These are phyloP conservation scores for Exobasidium rhododendri DNA, from an alignment of 1,284 basidiomycete species.

Conservation along the genomic window DNA sequence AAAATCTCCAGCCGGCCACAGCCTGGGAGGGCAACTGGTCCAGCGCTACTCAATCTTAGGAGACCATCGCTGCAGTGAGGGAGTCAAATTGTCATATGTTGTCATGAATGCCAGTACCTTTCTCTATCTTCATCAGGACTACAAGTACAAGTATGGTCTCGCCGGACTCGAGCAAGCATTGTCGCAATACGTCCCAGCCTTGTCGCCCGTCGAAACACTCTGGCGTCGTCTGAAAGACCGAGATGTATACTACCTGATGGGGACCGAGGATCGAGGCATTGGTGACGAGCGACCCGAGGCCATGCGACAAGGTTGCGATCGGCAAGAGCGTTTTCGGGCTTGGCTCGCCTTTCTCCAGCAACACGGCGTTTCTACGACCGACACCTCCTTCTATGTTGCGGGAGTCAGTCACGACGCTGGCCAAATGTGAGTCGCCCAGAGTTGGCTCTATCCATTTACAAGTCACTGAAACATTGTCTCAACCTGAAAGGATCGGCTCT, in stretches of 20 bases:
- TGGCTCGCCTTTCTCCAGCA: neutral
- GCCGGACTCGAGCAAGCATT: neutral
- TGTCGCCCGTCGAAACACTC: neutral
- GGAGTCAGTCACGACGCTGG: conserved; percentile 4
- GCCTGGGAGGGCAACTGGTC: conserved; percentile 11
- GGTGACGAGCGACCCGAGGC: conserved; percentile 10
- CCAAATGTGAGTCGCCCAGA: conserved; percentile 5
- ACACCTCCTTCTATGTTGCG: neutral
- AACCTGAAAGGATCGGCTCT: no score
- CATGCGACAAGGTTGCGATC: conserved; percentile 4
- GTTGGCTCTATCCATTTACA: no score
- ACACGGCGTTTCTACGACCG: neutral
- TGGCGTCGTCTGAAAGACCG: neutral
- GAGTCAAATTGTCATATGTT: neutral
- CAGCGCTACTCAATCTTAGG: conserved; percentile 8
- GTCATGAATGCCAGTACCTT: conserved; percentile 13
- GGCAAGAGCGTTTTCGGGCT: neutral
- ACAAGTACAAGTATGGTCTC: conserved; percentile 7
- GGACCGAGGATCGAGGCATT: neutral
- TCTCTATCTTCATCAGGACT: neutral
- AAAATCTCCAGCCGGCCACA: neutral
- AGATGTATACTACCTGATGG: neutral
- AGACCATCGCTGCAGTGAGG: neutral
- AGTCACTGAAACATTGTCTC: no score
- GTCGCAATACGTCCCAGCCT: neutral